Evolutionary conservation across 2,329 filamentous ascomycete species (phyloP), one percentile per base, ranked within the genome.

Genomic region (Elsinoe fawcettii): DNA sequence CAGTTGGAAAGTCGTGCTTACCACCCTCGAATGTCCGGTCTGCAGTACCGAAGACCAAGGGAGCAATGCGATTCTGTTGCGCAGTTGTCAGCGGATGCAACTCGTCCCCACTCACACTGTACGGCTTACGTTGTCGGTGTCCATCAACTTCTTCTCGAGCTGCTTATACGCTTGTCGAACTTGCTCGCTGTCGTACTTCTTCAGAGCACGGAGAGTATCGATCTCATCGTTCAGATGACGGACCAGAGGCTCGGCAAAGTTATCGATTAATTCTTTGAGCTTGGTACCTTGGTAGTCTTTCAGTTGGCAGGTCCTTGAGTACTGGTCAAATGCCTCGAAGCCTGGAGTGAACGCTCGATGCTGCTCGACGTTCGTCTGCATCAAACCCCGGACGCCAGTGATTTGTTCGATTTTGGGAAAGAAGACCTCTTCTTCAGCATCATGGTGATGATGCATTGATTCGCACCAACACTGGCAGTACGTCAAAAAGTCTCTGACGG

Each of bases 41-140:
- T 59, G 66, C 65, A 7, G 66, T 69, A 9, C 70, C 67, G 61
- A 72, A 67, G 14, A 72, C 65, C 23, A 70, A 63, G 2, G 69
- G 69, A 2, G 61, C 63, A 23, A 70, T 67, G 23, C 65, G 63
- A 58, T 69, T 63, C 69, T 70, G 61, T n/a, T n/a, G n/a, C n/a
- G 36, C 5, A 54, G n/a, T 8, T 51, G 7, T 25, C 56, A 63
- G 46, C 62, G 30, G 43, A 37, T 25, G 56, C 36, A 32, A 56
- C 14, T 23, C 9, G 5, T 30, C 27, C 9, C 54, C 32, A n/a
- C 51, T 22, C 23, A n/a, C 51, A 16, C 23, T 23, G 53, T 41
- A 43, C 14, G 7, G 23, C 63, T 64, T 1, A 65, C 66, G 60
- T 67, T 67, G 43, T 68, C 66, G 34, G 66, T 69, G 25, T 56